Conservation (phyloP, 805 yeast genomes). For the Isabelozyma gotoi region DNA sequence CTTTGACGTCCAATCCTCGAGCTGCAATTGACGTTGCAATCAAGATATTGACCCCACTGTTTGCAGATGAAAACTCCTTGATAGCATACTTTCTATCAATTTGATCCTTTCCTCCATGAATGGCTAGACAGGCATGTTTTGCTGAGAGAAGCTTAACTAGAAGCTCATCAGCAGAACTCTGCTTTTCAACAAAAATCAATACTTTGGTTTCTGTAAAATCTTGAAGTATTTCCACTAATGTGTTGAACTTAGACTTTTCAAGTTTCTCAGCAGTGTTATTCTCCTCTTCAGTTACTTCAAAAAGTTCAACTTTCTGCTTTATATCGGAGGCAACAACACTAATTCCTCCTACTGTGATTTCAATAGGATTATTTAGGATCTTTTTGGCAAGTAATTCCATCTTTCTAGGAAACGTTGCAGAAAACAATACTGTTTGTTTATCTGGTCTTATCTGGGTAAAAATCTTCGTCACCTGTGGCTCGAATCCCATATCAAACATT, state of each 20-base stretch:
- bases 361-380: slow-evolving; percentile 63
- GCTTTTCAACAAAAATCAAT: slow-evolving; percentile 84
- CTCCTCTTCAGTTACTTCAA: slow-evolving; percentile 42
- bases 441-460: slow-evolving; percentile 78
- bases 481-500: slow-evolving; percentile 96
- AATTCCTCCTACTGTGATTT: slow-evolving; percentile 76
- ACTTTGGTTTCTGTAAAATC: slow-evolving; percentile 49
- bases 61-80: slow-evolving; percentile 55
- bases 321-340: slow-evolving; percentile 82
- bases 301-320: slow-evolving; percentile 65
- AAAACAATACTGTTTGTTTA: slow-evolving; percentile 83
- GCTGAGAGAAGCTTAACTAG: slow-evolving; percentile 50
- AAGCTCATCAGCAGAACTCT: slow-evolving; percentile 77
- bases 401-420: slow-evolving; percentile 88
- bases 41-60: slow-evolving; percentile 59
- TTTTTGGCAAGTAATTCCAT: slow-evolving; percentile 74
- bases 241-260: slow-evolving; percentile 46
- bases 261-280: slow-evolving; percentile 36
- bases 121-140: slow-evolving; percentile 60
- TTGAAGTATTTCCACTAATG: slow-evolving; percentile 57
- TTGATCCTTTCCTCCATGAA: slow-evolving; percentile 94
- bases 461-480: slow-evolving; percentile 87
- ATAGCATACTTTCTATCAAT: slow-evolving; percentile 76
- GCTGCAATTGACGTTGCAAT: slow-evolving; percentile 95
- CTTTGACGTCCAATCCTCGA: slow-evolving; percentile 91